phyloP scores from a whole-genome alignment of 2,329 filamentous ascomycete genomes.

The Immersiporthe knoxdaviesiana region DNA sequence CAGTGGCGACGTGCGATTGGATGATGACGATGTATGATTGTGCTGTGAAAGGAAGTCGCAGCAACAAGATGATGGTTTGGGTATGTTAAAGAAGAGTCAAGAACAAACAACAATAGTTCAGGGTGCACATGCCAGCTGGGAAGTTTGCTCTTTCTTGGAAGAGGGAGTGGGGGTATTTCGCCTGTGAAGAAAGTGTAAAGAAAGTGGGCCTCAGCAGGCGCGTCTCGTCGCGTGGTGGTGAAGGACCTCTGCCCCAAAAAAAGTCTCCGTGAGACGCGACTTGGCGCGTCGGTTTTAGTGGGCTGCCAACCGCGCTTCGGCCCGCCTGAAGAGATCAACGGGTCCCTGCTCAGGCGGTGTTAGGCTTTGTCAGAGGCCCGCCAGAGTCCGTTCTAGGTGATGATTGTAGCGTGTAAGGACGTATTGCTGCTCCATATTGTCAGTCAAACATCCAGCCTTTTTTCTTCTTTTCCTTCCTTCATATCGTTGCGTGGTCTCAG shows the following conservation, averaged over 20 bases:
- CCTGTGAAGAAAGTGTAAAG: too few species aligned
- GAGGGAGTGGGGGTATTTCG: background rate
- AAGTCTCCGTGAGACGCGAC: constrained; percentile 15
- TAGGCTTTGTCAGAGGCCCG: background rate
- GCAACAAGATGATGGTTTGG: background rate
- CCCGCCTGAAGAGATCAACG: background rate
- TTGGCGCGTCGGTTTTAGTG: background rate
- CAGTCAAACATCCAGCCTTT: background rate
- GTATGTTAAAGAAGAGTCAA: background rate
- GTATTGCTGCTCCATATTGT: background rate
- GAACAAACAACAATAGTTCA: background rate
- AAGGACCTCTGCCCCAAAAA: background rate
- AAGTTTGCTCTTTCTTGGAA: background rate
- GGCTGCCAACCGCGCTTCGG: background rate
- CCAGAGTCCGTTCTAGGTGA: background rate
- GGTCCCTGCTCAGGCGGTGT: background rate
- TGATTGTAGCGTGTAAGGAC: background rate
- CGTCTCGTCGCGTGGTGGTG: background rate
- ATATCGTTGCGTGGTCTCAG: too few species aligned
- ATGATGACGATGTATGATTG: constrained; percentile 8
- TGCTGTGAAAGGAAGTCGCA: constrained; percentile 13
- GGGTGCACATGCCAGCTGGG: background rate
- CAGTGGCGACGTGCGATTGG: background rate
- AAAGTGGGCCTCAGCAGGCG: background rate
- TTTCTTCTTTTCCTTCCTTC: too few species aligned